These are phyloP conservation scores for Diaporthe destruens DNA, from an alignment of 2,329 filamentous ascomycete species.

Conservation along the genomic window DNA sequence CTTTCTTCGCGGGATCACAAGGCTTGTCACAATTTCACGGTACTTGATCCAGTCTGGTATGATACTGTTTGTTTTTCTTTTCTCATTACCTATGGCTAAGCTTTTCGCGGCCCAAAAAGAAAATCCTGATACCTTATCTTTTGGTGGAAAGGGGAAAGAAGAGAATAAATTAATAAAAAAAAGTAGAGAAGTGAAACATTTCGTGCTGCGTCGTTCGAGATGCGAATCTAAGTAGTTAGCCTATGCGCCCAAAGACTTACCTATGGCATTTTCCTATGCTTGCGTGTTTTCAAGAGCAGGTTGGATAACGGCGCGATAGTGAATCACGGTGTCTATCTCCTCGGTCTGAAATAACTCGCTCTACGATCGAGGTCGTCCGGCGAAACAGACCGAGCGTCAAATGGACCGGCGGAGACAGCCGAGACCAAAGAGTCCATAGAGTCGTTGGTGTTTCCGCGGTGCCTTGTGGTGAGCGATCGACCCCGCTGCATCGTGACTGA, in stretches of 20 bases:
- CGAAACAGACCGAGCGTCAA: neutral
- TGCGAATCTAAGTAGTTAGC: no score
- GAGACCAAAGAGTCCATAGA: neutral
- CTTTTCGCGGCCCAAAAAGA: neutral
- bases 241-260: neutral
- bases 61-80: no score
- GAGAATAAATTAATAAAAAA: neutral
- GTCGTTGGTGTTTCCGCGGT: no score
- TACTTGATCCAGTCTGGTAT: neutral
- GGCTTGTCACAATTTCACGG: neutral
- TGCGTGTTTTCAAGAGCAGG: neutral
- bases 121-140: no score
- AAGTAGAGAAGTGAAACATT: neutral
- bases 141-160: neutral
- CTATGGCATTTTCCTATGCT: neutral
- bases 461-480: no score
- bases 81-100: neutral
- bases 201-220: constrained; percentile 1
- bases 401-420: neutral
- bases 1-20: neutral
- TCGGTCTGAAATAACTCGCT: neutral
- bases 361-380: neutral
- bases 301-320: neutral
- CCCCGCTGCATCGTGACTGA: neutral
- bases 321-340: neutral